Percentiles rank a stretch among this genome's conserved stretches.
These are phyloP conservation scores for Shiraia sp. DNA, from an alignment of 2,329 filamentous ascomycete genomes.

Conservation along the genomic window DNA sequence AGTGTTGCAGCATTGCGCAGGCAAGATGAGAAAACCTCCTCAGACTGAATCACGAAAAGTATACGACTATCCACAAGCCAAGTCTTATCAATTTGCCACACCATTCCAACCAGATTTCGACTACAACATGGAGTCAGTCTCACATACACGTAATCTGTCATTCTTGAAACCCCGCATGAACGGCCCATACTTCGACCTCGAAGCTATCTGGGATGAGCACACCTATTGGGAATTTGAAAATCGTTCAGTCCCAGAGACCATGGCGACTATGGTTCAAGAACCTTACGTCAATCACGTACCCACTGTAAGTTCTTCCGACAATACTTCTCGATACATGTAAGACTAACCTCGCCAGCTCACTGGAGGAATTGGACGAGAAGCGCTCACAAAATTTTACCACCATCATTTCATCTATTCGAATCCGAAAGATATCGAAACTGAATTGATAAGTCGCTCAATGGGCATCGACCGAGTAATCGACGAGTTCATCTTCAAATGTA, in stretches of 20 bases:
- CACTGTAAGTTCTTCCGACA: conserved; percentile 46
- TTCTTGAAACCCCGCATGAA: conserved; percentile 64
- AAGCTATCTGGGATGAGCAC: conserved; percentile 77
- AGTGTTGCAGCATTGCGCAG: conserved; percentile 28
- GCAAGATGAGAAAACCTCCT: conserved; percentile 15
- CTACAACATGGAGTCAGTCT: conserved; percentile 58
- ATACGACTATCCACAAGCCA: conserved; percentile 53
- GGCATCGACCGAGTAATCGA: conserved; percentile 66
- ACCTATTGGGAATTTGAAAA: conserved; percentile 70
- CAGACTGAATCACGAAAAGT: conserved; percentile 14
- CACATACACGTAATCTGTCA: conserved; percentile 65
- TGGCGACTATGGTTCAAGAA: conserved; percentile 76
- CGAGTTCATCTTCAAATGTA: conserved; percentile 28
- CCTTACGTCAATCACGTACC: conserved; percentile 77
- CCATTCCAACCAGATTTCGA: conserved; percentile 55
- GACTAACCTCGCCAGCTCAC: conserved; percentile 41
- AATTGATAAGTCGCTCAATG: conserved; percentile 70
- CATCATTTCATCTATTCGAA: conserved; percentile 76
- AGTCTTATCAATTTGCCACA: conserved; percentile 51
- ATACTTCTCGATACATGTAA: neutral
- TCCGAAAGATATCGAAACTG: conserved; percentile 65
- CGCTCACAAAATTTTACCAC: conserved; percentile 68
- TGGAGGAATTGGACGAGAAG: conserved; percentile 67
- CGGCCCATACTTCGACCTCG: conserved; percentile 71
- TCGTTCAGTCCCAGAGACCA: conserved; percentile 69